Evolutionary conservation across 2,329 filamentous ascomycete genomes (phyloP).

Genomic region (Pseudogymnoascus sp.): DNA sequence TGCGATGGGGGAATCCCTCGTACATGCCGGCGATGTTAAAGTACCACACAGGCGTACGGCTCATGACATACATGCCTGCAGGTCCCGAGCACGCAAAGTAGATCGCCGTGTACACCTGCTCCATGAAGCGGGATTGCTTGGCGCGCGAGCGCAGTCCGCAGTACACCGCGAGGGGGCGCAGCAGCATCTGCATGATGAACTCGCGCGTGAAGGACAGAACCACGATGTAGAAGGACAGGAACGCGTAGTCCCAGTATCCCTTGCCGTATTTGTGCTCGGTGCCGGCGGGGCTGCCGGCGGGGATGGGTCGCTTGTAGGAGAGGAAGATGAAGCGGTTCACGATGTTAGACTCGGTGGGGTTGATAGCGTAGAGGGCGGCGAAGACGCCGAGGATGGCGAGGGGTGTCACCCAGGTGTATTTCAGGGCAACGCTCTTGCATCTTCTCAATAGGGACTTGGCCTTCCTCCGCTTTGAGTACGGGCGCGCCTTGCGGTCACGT

Average conservation of each 20-base stretch:
- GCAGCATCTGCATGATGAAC: conserved; percentile 87
- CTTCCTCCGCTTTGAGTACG: conserved; percentile 30
- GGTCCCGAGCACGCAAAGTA: conserved; percentile 82
- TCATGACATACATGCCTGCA: conserved; percentile 85
- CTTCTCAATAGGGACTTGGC: conserved; percentile 38
- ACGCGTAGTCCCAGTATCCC: conserved; percentile 75
- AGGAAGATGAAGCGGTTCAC: conserved; percentile 79
- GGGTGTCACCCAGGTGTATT: conserved; percentile 58
- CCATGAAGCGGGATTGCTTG: conserved; percentile 90
- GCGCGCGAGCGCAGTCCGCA: conserved; percentile 63
- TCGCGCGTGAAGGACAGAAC: conserved; percentile 90
- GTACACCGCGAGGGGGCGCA: conserved; percentile 65
- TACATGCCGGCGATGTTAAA: conserved; percentile 91
- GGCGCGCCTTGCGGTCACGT: conserved; percentile 20
- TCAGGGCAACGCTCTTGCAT: conserved; percentile 40
- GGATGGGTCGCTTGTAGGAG: conserved; percentile 67
- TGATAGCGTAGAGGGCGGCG: conserved; percentile 60
- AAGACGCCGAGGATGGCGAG: conserved; percentile 59
- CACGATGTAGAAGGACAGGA: conserved; percentile 82
- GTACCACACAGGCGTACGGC: conserved; percentile 81
- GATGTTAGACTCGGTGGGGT: conserved; percentile 71
- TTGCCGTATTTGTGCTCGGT: conserved; percentile 71
- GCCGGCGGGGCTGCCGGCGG: conserved; percentile 30
- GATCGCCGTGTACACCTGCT: conserved; percentile 87
- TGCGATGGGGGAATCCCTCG: conserved; percentile 74